These are phyloP conservation scores for Mycothermus thermophilus DNA, from an alignment of 495 filamentous ascomycete species.

Conservation along the genomic window DNA sequence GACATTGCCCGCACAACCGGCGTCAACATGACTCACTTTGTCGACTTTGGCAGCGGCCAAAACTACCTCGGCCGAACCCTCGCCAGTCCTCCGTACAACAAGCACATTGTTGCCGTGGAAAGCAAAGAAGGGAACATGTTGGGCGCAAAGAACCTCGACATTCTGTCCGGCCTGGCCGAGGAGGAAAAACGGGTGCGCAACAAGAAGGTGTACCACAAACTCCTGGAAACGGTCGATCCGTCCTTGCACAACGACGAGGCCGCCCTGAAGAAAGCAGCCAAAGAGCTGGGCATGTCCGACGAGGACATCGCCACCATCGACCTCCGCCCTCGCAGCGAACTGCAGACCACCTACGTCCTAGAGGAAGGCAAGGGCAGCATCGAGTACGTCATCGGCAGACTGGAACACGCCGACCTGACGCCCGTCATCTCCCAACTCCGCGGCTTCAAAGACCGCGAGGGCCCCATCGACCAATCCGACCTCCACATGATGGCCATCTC, in stretches of 20 bases:
- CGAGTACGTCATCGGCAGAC: constrained; percentile 47
- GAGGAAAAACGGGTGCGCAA: constrained; percentile 56
- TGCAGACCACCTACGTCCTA: constrained; percentile 31
- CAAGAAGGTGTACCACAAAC: constrained; percentile 53
- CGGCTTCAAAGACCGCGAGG: constrained; percentile 17
- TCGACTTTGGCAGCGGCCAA: constrained; percentile 93
- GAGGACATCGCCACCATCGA: constrained; percentile 26
- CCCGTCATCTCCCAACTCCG: constrained; percentile 36
- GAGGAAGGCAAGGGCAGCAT: constrained; percentile 50
- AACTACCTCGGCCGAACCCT: constrained; percentile 86
- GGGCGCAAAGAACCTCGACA: constrained; percentile 71
- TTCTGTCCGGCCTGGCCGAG: constrained; percentile 54
- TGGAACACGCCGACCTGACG: constrained; percentile 46
- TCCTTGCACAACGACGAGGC: constrained; percentile 27
- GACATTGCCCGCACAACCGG: constrained; percentile 28
- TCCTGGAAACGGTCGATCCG: constrained; percentile 25
- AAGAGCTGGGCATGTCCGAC: constrained; percentile 18
- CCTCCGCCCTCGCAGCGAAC: constrained; percentile 32
- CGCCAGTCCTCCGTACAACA: constrained; percentile 71
- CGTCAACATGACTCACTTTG: constrained; percentile 64
- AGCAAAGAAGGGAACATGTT: constrained; percentile 71
- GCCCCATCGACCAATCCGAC: constrained; percentile 19
- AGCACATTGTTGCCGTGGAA: constrained; percentile 81
- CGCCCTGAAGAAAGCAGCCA: constrained; percentile 25
- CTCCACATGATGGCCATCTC: constrained; percentile 72